Base-by-base conservation (phyloP, 2,329 filamentous ascomycete genomes). In the Capronia coronata region DNA sequence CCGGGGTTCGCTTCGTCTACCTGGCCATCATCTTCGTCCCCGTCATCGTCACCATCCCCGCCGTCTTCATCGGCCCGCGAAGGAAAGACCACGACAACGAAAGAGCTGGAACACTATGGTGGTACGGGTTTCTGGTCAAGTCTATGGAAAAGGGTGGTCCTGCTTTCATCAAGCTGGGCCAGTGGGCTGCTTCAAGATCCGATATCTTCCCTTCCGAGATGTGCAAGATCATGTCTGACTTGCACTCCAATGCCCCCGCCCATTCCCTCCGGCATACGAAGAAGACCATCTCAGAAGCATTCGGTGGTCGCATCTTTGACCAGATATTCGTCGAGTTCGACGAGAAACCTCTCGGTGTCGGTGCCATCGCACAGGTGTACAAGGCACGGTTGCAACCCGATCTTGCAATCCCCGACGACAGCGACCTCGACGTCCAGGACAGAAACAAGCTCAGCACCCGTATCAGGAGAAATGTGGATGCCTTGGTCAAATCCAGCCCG, bases 281-380 rank as follows among this genome's bases (percentile, higher is more conserved):
- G 65, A 74, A 75, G 57, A 97, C 82, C 2, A 83, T 98, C 21
- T 77, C 82, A 59, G 79, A 80, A 29, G 90, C 93, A 0, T 98
- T 98, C 63, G 80, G 82, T 50, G 87, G 86, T 1, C 77, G 86
- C 48, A 62, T 69, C 0, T 96, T 98, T 57, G 82, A 91, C 10
- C 87, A 94, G 3, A 96, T 98, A 52, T 98, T 98, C 61, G 87
- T 94, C 23, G 93, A 97, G 65, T 98, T 98, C 59, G 77, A 96
- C 22, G 87, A 94, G 68, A 81, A 75, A 58, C 93, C 93, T 0
- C 72, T 98, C 0, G 93, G 93, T 1, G 91, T 97, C 1, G 93
- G 93, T 9, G 93, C 93, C 23, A 97, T 98, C 61, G 93, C 93
- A 0, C 93, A 98, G 66, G 93, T 97, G 2, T 98, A 98, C 76